Conservation (phyloP, 2,329 filamentous ascomycete genomes). For the Pseudogymnoascus sp. region DNA sequence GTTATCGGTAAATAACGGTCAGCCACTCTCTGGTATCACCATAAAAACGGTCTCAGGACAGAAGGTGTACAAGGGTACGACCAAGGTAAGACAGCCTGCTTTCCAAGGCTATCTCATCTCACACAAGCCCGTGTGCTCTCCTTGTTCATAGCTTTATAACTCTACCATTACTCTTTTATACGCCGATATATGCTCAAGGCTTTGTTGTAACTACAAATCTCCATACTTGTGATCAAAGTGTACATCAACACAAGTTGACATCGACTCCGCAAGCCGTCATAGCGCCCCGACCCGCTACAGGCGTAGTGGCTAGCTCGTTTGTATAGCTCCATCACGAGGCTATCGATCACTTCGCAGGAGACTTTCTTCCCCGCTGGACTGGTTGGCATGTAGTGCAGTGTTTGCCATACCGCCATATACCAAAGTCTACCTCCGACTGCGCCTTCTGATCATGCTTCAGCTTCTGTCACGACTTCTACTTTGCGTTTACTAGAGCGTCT, state of each 20-base stretch:
- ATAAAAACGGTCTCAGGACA: not conserved
- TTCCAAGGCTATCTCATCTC: not conserved
- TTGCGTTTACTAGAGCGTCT: not conserved
- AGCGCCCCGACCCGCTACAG: not conserved
- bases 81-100: not conserved
- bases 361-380: not conserved
- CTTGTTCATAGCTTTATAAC: not conserved
- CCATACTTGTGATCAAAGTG: not conserved
- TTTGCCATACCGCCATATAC: not conserved
- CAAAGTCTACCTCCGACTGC: not conserved
- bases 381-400: not conserved
- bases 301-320: not conserved
- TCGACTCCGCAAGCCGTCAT: not conserved
- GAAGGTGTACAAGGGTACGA: not conserved
- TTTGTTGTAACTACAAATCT: not conserved
- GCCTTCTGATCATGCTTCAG: not conserved
- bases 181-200: not conserved
- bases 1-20: slow-evolving; percentile 8
- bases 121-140: not conserved
- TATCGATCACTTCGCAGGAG: not conserved
- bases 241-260: not conserved
- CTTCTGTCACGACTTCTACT: not conserved
- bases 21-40: not conserved
- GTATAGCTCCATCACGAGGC: slow-evolving; percentile 8
- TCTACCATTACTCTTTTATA: not conserved